Evolutionary conservation across 306 rosid species (phyloP).

Genomic region (Citrullus amarus): DNA sequence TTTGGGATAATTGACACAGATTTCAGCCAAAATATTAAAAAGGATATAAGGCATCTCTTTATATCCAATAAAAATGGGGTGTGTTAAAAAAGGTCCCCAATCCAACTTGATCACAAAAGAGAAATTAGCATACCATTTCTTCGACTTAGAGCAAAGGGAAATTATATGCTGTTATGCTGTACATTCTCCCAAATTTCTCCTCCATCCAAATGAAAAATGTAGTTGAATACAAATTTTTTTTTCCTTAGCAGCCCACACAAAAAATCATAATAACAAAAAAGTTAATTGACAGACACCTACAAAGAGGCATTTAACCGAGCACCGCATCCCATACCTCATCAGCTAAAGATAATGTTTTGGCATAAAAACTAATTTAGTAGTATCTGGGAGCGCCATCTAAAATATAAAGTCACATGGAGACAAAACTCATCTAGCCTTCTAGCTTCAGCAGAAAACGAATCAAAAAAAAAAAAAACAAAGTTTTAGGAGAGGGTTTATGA

Average conservation of each 20-base stretch:
- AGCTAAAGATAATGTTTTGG: background rate
- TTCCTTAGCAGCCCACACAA: too few relatives aligned
- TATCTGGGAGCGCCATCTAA: background rate
- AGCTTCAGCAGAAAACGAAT: conserved; percentile 3
- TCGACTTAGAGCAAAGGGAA: too few relatives aligned
- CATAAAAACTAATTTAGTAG: background rate
- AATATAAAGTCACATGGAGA: background rate
- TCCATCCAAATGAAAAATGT: too few relatives aligned
- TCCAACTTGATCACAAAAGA: background rate
- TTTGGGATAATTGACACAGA: background rate
- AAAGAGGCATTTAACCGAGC: too few relatives aligned
- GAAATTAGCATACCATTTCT: too few relatives aligned
- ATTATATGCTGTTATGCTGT: too few relatives aligned
- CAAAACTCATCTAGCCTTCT: background rate
- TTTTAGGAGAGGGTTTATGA: background rate
- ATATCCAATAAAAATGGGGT: background rate
- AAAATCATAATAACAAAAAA: too few relatives aligned
- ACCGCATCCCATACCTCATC: too few relatives aligned
- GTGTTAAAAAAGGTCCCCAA: background rate
- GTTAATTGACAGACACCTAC: too few relatives aligned
- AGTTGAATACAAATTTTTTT: too few relatives aligned
- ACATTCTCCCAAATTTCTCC: too few relatives aligned
- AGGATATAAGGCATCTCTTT: background rate
- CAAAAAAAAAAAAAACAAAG: too few relatives aligned
- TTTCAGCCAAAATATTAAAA: background rate